phyloP scores from a whole-genome alignment of 1,139 yeast genomes.

The Blastobotrys arbuscula region DNA sequence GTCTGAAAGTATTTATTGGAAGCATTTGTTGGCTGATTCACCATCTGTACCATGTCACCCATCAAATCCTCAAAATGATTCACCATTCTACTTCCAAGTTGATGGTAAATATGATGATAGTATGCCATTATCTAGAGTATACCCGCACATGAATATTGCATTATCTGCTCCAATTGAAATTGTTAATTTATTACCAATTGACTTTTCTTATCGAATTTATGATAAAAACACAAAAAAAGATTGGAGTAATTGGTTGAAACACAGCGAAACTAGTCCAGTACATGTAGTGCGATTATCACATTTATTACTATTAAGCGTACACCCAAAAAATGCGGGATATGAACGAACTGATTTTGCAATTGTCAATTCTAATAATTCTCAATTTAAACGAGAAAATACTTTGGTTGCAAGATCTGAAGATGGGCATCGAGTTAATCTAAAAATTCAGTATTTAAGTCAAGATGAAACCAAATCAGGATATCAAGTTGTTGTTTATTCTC shows the following conservation, averaged over 20 bases:
- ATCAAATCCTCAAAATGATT: constrained; percentile 14
- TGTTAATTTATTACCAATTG: constrained; percentile 81
- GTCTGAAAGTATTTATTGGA: constrained; percentile 70
- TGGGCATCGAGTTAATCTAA: constrained; percentile 63
- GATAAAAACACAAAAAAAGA: constrained; percentile 70
- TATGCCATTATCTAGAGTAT: constrained; percentile 67
- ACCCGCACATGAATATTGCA: constrained; percentile 77
- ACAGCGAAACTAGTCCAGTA: constrained; percentile 64
- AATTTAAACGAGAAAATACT: constrained; percentile 50
- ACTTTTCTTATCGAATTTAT: constrained; percentile 66
- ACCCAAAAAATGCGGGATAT: constrained; percentile 61
- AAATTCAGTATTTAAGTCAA: constrained; percentile 52
- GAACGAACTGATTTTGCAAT: constrained; percentile 75
- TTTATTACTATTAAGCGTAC: constrained; percentile 64
- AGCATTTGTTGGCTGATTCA: constrained; percentile 46
- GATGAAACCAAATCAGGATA: constrained; percentile 21
- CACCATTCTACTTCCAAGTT: constrained; percentile 62
- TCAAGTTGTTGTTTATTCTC: constrained; percentile 64
- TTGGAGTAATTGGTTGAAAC: constrained; percentile 56
- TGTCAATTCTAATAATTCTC: constrained; percentile 54
- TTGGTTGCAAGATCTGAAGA: constrained; percentile 38
- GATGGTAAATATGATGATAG: constrained; percentile 57
- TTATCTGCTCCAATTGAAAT: constrained; percentile 84
- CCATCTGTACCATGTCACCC: constrained; percentile 57
- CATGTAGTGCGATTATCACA: constrained; percentile 77